These are phyloP conservation scores for Microcera coccophila DNA, from an alignment of 2,329 filamentous ascomycete species.

Conservation along the genomic window DNA sequence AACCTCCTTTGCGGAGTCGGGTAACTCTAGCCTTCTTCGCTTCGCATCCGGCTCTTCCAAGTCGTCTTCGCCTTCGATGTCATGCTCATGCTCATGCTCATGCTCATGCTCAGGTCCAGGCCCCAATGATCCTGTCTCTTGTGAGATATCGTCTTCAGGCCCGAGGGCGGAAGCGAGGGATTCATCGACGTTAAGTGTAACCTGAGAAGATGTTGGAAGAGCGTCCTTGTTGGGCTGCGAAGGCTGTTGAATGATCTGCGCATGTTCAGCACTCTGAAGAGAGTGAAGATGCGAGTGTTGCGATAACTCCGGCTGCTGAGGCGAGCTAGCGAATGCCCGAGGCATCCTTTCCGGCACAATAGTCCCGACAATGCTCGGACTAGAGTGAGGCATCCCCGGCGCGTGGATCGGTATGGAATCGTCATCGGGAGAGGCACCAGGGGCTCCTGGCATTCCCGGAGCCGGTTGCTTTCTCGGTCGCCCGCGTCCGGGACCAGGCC, in stretches of 20 bases:
- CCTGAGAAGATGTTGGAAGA: slow-evolving; percentile 1
- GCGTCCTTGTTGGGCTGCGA: slow-evolving; percentile 7
- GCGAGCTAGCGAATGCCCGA: slow-evolving; percentile 21
- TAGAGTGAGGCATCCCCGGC: background rate
- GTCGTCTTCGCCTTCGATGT: slow-evolving; percentile 25
- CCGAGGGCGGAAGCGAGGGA: slow-evolving; percentile 5
- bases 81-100: slow-evolving; percentile 2
- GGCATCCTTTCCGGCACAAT: slow-evolving; percentile 1
- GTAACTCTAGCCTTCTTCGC: slow-evolving; percentile 35
- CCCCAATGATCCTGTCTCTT: slow-evolving; percentile 3
- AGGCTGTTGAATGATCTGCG: slow-evolving; percentile 7
- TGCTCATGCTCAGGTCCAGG: background rate
- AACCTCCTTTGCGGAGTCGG: slow-evolving; percentile 30
- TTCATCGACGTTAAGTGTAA: background rate
- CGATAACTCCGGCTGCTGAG: slow-evolving; percentile 11
- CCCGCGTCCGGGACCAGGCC: slow-evolving; percentile 55
- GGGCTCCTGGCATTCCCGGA: slow-evolving; percentile 7
- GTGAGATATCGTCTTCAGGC: background rate
- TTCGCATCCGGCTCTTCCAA: slow-evolving; percentile 38
- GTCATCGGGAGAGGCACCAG: slow-evolving; percentile 1
- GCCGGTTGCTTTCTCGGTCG: slow-evolving; percentile 46
- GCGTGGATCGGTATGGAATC: background rate
- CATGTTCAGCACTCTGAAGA: slow-evolving; percentile 4
- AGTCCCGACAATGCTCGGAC: background rate
- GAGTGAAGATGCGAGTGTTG: slow-evolving; percentile 21